Conservation (phyloP, 2,329 filamentous ascomycete species). For the Colletotrichum sp. region DNA sequence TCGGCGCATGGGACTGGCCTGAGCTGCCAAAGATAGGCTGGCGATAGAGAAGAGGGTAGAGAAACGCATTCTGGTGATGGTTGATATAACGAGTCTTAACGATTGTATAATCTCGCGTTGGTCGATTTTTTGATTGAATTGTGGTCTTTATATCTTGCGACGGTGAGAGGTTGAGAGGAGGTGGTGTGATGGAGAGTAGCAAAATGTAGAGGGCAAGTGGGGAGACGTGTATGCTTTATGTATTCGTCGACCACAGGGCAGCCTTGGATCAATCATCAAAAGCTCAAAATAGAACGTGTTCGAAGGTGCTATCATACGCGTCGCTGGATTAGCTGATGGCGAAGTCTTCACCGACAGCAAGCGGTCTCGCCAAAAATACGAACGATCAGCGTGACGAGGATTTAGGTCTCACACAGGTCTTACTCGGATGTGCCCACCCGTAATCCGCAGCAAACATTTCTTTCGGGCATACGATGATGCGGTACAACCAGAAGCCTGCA, state of each 20-base stretch:
- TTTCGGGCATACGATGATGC: not conserved
- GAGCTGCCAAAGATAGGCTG: not conserved
- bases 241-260: not conserved
- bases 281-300: not conserved
- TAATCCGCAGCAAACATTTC: not conserved
- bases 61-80: not conserved
- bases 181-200: not conserved
- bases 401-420: not conserved
- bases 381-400: not conserved
- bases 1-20: not conserved
- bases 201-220: not conserved
- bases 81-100: not conserved
- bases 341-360: not conserved
- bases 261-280: not conserved
- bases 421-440: not conserved
- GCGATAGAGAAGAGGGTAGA: not conserved
- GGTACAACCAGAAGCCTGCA: not conserved
- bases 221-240: not conserved
- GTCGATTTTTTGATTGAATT: not conserved
- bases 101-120: not conserved
- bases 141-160: not conserved
- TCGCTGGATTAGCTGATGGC: not conserved
- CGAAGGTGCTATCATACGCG: not conserved
- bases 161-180: not conserved
- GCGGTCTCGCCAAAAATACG: not conserved